Evolutionary conservation across 148 eudicot species (phyloP), one percentile per base, ranked within the genome.

Genomic region (Fagopyrum esculentum): DNA sequence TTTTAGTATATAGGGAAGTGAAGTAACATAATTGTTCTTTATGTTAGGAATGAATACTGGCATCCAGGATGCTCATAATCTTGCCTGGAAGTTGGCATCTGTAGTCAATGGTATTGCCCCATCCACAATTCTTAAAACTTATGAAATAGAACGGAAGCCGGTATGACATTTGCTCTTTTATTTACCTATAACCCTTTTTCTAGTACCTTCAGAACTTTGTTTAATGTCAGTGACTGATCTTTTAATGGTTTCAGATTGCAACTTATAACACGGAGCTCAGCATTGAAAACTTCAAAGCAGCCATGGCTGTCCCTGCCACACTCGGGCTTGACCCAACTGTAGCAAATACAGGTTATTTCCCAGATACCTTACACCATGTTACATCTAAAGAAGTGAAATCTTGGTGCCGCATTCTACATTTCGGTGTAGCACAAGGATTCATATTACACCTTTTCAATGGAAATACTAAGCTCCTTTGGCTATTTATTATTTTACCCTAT

Each of bases 1-100:
- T 30, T 12, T 11, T 22, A 64, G 10, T 22, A 7, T 40, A 30
- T 6, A 64, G 17, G 44, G 45, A 12, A 35, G 70, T 64, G 13
- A 64, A 30, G 5, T 64, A 17, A 12, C n/a, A 13, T 40, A 16
- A 71, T 22, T 71, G 46, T 75, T 63, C 48, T 75, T 68, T 77
- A 70, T 83, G 72, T 85, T 66, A 95, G 99, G 99, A 29, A 92
- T 95, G 99, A 95, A 95, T 78, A 95, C 98, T 63, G 99, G 99
- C 61, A 90, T 95, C 70, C 99, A 92, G 82, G 99, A 95, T 83
- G 99, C 90, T 48, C 99, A 95, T 69, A 95, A 95, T 82, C 94
- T 95, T 82, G 98, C 97, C 26, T 95, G 98, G 99, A 95, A 95
- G 82, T 79, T 95, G 78, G 97, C 94, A 74, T 82, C 91, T 74